Conservation (phyloP, 164 flowering plant species). For the Nymphaea thermarum region DNA sequence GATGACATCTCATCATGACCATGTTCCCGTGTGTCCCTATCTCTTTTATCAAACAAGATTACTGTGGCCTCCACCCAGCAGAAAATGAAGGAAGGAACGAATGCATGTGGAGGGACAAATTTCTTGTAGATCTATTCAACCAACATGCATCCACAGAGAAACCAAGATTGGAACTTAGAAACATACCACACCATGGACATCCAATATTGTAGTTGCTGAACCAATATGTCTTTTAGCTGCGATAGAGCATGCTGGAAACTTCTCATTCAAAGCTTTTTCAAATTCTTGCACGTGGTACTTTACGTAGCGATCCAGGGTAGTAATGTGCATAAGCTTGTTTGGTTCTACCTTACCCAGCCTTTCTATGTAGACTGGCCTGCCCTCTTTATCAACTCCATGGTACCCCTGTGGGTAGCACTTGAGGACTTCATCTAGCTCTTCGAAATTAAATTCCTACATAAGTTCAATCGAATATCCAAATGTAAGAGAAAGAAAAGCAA, state of each 20-base stretch:
- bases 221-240: conserved; percentile 71
- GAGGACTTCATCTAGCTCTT: conserved; percentile 81
- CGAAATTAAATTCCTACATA: conserved; percentile 65
- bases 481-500: background rate
- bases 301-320: conserved; percentile 77
- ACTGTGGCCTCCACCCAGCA: too few relatives aligned
- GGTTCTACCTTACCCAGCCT: conserved; percentile 93
- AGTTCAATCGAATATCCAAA: background rate
- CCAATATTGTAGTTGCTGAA: conserved; percentile 79
- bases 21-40: too few relatives aligned
- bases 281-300: conserved; percentile 94
- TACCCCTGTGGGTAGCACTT: conserved; percentile 90
- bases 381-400: conserved; percentile 95
- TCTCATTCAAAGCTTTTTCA: conserved; percentile 70
- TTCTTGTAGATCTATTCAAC: too few relatives aligned
- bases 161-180: background rate
- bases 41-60: too few relatives aligned
- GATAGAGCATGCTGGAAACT: conserved; percentile 90
- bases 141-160: too few relatives aligned
- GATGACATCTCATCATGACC: too few relatives aligned
- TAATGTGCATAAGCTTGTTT: conserved; percentile 59
- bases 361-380: conserved; percentile 93
- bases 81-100: too few relatives aligned
- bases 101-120: too few relatives aligned
- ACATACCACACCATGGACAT: conserved; percentile 96